These are phyloP conservation scores for Poa pratensis DNA, from an alignment of 176 grass and related monocot species.

Conservation along the genomic window DNA sequence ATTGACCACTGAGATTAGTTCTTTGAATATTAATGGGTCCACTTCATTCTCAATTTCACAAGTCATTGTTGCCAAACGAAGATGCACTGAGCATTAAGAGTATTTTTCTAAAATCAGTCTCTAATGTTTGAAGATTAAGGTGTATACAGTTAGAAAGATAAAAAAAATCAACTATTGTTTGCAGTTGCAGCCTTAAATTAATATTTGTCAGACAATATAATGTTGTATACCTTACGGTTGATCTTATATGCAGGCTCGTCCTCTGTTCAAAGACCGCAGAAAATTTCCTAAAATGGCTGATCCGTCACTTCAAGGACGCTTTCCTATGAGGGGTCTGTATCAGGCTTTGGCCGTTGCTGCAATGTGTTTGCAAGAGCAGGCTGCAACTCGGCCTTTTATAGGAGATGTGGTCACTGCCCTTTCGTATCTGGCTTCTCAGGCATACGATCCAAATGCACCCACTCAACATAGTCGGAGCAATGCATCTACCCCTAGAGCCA, in stretches of 20 bases:
- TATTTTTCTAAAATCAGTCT: not conserved
- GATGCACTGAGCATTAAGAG: not conserved
- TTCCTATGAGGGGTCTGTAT: constrained; percentile 92
- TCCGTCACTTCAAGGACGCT: constrained; percentile 70
- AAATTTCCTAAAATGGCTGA: constrained; percentile 98
- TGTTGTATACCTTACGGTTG: constrained; percentile 36
- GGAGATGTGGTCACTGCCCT: constrained; percentile 98
- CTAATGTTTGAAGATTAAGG: constrained; percentile 15
- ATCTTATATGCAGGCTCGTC: constrained; percentile 84
- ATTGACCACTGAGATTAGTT: not conserved
- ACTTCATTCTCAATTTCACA: constrained; percentile 11
- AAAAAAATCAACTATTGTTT: constrained; percentile 2
- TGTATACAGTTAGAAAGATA: not conserved
- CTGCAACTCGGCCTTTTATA: constrained; percentile 90
- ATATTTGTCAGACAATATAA: not conserved
- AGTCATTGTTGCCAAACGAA: not conserved
- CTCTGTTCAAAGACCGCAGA: constrained; percentile 91
- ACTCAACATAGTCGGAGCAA: constrained; percentile 56
- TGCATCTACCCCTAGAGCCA: constrained; percentile 67
- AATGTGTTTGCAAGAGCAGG: constrained; percentile 99
- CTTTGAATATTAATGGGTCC: not conserved
- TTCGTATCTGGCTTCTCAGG: constrained; percentile 97
- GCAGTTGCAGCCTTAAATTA: constrained; percentile 34
- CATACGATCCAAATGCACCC: constrained; percentile 69
- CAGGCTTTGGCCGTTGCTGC: constrained; percentile 96